Conservation (phyloP, 371 early-diverging fungal genomes). For the Dichotomocladium elegans region DNA sequence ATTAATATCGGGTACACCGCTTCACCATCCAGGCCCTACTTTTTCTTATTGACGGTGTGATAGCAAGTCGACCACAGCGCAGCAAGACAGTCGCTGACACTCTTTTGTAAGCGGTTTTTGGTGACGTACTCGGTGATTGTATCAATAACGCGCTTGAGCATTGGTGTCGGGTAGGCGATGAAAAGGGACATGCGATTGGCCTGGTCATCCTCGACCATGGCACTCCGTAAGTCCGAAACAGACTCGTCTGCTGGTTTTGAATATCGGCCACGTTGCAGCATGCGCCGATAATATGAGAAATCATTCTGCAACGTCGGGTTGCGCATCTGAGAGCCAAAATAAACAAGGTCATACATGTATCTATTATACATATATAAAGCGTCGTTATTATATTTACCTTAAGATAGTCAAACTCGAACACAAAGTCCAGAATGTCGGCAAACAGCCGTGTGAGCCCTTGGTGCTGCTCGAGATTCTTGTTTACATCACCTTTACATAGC, state of each 20-base stretch:
- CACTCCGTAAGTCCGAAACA: constrained; percentile 49
- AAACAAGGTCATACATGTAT: background rate
- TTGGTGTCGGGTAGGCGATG: constrained; percentile 91
- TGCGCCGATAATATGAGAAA: constrained; percentile 93
- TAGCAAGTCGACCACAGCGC: constrained; percentile 68
- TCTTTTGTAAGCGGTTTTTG: constrained; percentile 44
- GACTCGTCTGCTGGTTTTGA: constrained; percentile 12
- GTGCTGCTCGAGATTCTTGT: constrained; percentile 63
- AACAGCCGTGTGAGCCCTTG: constrained; percentile 76
- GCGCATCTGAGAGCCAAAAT: constrained; percentile 78
- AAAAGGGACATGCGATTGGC: constrained; percentile 93
- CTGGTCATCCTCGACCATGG: constrained; percentile 80
- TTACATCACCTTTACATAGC: constrained; percentile 70
- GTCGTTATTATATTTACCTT: constrained; percentile 52
- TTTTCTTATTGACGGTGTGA: constrained; percentile 61
- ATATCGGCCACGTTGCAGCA: constrained; percentile 68
- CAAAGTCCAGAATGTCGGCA: constrained; percentile 81
- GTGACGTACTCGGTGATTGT: constrained; percentile 57
- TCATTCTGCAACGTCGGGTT: constrained; percentile 94
- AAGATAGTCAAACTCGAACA: constrained; percentile 84
- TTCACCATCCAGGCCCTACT: constrained; percentile 7
- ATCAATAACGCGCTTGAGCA: constrained; percentile 83
- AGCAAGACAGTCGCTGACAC: constrained; percentile 62
- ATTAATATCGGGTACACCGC: too few species aligned
- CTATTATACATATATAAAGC: background rate